A percentile compares a stretch with the other conserved stretches of the same genome.
Evolutionary conservation across 257 asterid species (phyloP).

Genomic region (Craterostigma plantagineum): DNA sequence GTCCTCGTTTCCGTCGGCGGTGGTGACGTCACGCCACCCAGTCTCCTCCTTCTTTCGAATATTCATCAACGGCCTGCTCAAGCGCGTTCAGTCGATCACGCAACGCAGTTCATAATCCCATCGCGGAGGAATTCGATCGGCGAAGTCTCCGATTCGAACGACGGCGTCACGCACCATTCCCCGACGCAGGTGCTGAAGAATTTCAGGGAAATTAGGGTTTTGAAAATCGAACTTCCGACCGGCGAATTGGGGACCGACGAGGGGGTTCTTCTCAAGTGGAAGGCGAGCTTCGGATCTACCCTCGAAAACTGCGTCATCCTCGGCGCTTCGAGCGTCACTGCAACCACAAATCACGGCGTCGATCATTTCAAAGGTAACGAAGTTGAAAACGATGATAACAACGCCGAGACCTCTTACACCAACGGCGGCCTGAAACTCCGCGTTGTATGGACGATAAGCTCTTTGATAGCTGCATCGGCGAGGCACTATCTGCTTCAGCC

Average conservation of each 20-base stretch:
- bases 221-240: constrained; percentile 44
- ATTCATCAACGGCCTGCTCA: constrained; percentile 37
- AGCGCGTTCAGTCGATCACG: constrained; percentile 55
- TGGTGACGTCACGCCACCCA: constrained; percentile 37
- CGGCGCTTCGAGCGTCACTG: constrained; percentile 47
- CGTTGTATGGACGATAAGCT: constrained; percentile 70
- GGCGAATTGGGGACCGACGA: constrained; percentile 62
- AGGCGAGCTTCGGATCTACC: constrained; percentile 61
- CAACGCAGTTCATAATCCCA: constrained; percentile 43
- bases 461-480: constrained; percentile 63
- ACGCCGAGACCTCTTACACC: constrained; percentile 54
- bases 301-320: constrained; percentile 60
- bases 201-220: constrained; percentile 38
- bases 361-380: constrained; percentile 2
- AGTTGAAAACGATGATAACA: constrained; percentile 33
- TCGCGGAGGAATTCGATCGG: constrained; percentile 12
- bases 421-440: constrained; percentile 59
- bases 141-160: constrained; percentile 14
- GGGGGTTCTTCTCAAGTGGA: constrained; percentile 57
- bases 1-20: constrained; percentile 10
- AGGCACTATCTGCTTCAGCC: constrained; percentile 64
- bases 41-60: constrained; percentile 46
- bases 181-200: constrained; percentile 64
- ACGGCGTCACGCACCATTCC: constrained; percentile 46
- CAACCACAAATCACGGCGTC: constrained; percentile 2